phyloP scores from a whole-genome alignment of 495 filamentous ascomycete genomes.

The Ramalina intermedia region DNA sequence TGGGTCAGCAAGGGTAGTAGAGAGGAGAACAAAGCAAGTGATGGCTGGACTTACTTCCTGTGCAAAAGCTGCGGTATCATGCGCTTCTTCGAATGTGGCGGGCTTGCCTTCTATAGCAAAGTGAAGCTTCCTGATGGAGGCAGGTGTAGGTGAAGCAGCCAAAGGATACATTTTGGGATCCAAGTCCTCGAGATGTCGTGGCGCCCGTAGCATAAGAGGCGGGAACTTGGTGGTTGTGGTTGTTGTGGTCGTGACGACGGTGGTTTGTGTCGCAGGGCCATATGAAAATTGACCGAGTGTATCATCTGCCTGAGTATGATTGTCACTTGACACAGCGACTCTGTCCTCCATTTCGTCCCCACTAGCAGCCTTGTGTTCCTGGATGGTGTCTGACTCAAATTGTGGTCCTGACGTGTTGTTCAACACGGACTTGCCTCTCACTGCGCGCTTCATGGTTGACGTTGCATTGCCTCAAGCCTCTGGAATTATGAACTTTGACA shows the following conservation, averaged over 20 bases:
- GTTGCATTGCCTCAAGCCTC: too few relatives aligned
- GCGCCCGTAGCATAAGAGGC: constrained; percentile 62
- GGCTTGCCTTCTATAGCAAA: constrained; percentile 55
- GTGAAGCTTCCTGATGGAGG: constrained; percentile 52
- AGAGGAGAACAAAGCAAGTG: not conserved
- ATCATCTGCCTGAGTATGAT: constrained; percentile 16
- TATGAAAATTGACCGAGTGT: constrained; percentile 51
- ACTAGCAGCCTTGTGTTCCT: too few relatives aligned
- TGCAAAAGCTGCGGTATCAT: constrained; percentile 38
- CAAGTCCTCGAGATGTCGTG: constrained; percentile 55
- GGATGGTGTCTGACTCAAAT: too few relatives aligned
- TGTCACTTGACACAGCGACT: too few relatives aligned
- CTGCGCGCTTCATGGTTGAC: too few relatives aligned
- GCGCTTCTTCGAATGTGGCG: constrained; percentile 53
- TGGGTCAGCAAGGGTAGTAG: constrained; percentile 9
- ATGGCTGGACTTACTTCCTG: constrained; percentile 35
- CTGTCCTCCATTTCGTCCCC: too few relatives aligned
- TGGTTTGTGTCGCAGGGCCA: constrained; percentile 58
- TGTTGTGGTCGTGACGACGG: constrained; percentile 82
- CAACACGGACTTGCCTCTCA: too few relatives aligned
- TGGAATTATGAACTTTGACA: not conserved
- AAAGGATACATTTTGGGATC: constrained; percentile 86
- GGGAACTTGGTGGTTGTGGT: constrained; percentile 85
- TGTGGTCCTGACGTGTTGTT: too few relatives aligned
- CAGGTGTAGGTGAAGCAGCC: constrained; percentile 65